Conservation (phyloP, 345 rosid species). For the Populus pruinosa region DNA sequence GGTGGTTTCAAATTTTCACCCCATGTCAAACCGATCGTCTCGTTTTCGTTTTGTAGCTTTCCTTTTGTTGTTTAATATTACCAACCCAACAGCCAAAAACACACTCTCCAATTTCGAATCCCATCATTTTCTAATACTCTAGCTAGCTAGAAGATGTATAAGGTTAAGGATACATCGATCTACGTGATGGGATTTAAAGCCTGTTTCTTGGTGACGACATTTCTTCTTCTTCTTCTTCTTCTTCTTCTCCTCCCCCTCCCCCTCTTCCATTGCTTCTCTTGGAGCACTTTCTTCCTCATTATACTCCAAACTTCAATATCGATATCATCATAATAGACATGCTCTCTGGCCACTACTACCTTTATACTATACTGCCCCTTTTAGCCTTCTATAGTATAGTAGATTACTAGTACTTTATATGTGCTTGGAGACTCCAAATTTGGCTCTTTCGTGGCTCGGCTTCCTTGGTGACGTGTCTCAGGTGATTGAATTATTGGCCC, state of each 20-base stretch:
- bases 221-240: conserved; percentile 30
- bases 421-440: conserved; percentile 32
- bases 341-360: conserved; percentile 24
- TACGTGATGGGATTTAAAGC: conserved; percentile 47
- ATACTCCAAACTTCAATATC: conserved; percentile 37
- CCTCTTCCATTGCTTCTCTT: neutral
- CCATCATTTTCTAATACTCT: conserved; percentile 38
- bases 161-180: conserved; percentile 46
- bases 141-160: conserved; percentile 8
- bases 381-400: neutral
- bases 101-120: conserved; percentile 38
- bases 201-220: conserved; percentile 40
- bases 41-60: conserved; percentile 39
- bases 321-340: conserved; percentile 19
- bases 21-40: conserved; percentile 41
- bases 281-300: neutral
- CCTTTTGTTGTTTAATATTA: conserved; percentile 36
- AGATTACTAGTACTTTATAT: neutral
- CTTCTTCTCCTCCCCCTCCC: neutral
- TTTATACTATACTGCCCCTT: conserved; percentile 5
- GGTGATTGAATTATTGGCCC: conserved; percentile 42
- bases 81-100: conserved; percentile 25
- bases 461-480: conserved; percentile 36
- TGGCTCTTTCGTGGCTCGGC: conserved; percentile 38
- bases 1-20: conserved; percentile 8